Evolutionary conservation across 306 rosid genomes (phyloP), one percentile per base, ranked within the genome.

Genomic region (Pterocarpus santalinus): DNA sequence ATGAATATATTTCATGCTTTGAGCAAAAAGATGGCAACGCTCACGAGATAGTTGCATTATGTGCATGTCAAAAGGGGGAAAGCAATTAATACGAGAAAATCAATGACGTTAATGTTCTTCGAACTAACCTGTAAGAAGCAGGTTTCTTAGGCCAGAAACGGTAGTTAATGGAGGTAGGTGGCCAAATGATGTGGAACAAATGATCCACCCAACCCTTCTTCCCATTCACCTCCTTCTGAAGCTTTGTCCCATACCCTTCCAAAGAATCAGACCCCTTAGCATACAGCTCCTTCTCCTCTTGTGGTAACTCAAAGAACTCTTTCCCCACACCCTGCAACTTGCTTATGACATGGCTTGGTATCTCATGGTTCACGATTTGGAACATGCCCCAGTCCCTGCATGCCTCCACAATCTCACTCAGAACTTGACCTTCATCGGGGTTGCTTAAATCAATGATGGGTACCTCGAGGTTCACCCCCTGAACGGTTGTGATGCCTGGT

Each of bases 131-230:
- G 94, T 94, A 94, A 46, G 91, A 83, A 83, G 92, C 64, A 5
- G 97, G 98, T 2, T 80, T 88, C 13, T 51, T 70, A 17, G 98
- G 97, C 97, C 98, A 94, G 70, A 92, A 87, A 5, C 57, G 79
- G 68, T 86, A 76, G 66, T 92, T 85, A 38, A 92, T 65, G 51
- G 87, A 70, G 4, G 95, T 81, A 79, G 85, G 81, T 8, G 98
- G 97, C 94, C 97, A 92, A 0, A 92, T 65, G 44, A 36, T 72
- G 34, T 89, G 97, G 55, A 92, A 94, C 75, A 94, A 76, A 88
- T 94, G 97, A 33, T 90, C 98, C 7, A 90, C 95, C 98, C 98
- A 94, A 0, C 92, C 95, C 69, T 87, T 87, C 64, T 89, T 92
- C 1, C 89, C 93, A 12, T 88, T 90, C 3, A 72, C 2, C 58